Base-by-base conservation (phyloP, 2,329 filamentous ascomycete species). In the Escovopsis sp. region DNA sequence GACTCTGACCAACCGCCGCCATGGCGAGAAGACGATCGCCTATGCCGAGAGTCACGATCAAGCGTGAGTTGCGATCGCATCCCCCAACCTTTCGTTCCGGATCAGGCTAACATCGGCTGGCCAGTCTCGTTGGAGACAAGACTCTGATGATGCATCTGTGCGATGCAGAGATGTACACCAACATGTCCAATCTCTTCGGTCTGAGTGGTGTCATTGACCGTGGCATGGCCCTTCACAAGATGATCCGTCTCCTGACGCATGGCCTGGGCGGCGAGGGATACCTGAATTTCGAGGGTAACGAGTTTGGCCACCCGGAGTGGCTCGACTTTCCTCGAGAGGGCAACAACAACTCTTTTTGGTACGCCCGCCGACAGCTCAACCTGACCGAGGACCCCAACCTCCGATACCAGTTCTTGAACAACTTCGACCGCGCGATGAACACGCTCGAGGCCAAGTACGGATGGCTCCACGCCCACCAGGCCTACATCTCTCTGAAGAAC, bases 231-330 rank as follows among this genome's bases (percentile, higher is more conserved):
- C 65, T 98, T 27, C 90, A 98, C 70, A 98, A 98, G 66, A 80
- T 98, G 80, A 94, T 98, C 50, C 81, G 90, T 12, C 73, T 98
- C 13, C 65, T 98, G 43, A 96, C 90, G 1, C 88, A 98, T 54
- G 73, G 70, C 29, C 72, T 98, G 13, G 90, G 90, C 39, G 90
- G 90, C 37, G 90, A 98, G 59, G 90, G 88, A 27, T 98, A 94
- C 53, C 79, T 98, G 35, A 98, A 96, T 63, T 98, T 98, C 48
- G 87, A 94, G 61, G 90, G 90, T 41, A 98, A 98, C 58, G 90
- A 98, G 58, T 98, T 98, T 51, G 90, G 90, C 1, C 90, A 98
- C 54, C 90, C 90, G 0, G 90, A 98, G 59, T 98, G 90, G 90
- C 80, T 98, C 27, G 90, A 98, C 57, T 98, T 98, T 59, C 90